Base-by-base conservation (phyloP, 768 basidiomycete species). In the Daedaleopsis sinensis region DNA sequence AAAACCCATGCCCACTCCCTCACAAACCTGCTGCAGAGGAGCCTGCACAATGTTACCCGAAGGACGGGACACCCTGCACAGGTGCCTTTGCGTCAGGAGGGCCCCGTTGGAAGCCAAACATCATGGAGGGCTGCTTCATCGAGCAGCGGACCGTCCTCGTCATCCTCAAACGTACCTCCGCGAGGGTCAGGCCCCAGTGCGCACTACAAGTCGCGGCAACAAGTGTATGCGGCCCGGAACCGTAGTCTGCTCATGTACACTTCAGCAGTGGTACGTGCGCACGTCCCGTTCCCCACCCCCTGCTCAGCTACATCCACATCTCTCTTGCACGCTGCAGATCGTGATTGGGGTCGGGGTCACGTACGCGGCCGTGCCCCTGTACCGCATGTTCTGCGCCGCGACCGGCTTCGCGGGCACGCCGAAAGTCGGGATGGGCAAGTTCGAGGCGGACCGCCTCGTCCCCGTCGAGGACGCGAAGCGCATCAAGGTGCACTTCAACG, bases 331-430 rank as follows among this genome's bases (percentile, higher is more conserved):
- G 18, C 9, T 27, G 15, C 63, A 96, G 94, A 86, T 96, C 50
- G 75, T 97, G 32, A 68, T 89, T 32, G 89, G 87, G 3, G 76
- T 91, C 4, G 96, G 96, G 16, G 82, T 89, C 24, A 90, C 95
- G n/a, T 99, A 99, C 72, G 97, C 97, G 12, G 93, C 96, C 39
- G 96, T 98, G 0, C 97, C 97, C 0, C 81, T 98, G 16, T 99
- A 99, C 75, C 90, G 97, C 63, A 95, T 96, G 76, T 99, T 99
- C 79, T 99, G 97, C 74, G 90, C 94, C 8, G 93, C 96, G 15
- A 99, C 97, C 4, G 97, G 97, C 10, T 99, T 96, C 70, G 93
- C 90, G 21, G 97, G 97, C 4, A 96, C 94, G 24, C 97, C 97
- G 15, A 87, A 92, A 39, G 92, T 95, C 52, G 87, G 91, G 32